Evolutionary conservation across 768 basidiomycete genomes (phyloP).

Genomic region (Trametes cubensis): DNA sequence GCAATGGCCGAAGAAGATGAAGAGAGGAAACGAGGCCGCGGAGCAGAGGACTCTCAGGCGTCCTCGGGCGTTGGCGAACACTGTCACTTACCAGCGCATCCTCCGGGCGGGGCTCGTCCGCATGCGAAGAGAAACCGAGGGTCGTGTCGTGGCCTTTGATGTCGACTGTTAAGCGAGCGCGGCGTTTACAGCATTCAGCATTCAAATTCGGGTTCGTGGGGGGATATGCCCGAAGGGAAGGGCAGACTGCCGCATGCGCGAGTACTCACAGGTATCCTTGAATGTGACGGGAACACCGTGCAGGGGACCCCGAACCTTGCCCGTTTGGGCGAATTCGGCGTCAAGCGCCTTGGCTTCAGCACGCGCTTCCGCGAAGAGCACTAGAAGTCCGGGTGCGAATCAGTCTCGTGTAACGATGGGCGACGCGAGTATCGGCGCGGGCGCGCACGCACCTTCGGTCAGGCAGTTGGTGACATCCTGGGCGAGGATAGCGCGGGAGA

Average conservation of each 20-base stretch:
- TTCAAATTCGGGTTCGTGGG: not conserved
- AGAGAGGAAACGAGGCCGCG: not conserved
- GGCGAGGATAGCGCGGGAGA: conserved; percentile 52
- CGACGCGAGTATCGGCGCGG: not conserved
- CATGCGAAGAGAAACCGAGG: conserved; percentile 70
- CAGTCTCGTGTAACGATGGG: not conserved
- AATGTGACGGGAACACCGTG: conserved; percentile 82
- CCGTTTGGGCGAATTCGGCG: conserved; percentile 58
- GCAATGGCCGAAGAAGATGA: not conserved
- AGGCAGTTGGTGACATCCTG: conserved; percentile 73
- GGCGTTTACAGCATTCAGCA: not conserved
- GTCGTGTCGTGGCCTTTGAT: conserved; percentile 66
- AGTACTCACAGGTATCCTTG: conserved; percentile 65
- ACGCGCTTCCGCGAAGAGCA: conserved; percentile 71
- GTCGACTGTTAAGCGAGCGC: conserved; percentile 45
- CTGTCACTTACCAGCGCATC: conserved; percentile 62
- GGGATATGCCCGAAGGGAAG: not conserved
- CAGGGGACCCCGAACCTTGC: conserved; percentile 62
- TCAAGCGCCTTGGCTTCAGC: conserved; percentile 67
- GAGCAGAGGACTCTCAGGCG: not conserved
- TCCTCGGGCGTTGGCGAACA: too few species aligned
- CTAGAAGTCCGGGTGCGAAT: conserved; percentile 40
- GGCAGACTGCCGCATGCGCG: not conserved
- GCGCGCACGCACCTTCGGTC: conserved; percentile 63
- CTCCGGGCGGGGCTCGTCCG: conserved; percentile 54